Evolutionary conservation across 768 basidiomycete species (phyloP).

Genomic region (Candolleomyces efflorescens): DNA sequence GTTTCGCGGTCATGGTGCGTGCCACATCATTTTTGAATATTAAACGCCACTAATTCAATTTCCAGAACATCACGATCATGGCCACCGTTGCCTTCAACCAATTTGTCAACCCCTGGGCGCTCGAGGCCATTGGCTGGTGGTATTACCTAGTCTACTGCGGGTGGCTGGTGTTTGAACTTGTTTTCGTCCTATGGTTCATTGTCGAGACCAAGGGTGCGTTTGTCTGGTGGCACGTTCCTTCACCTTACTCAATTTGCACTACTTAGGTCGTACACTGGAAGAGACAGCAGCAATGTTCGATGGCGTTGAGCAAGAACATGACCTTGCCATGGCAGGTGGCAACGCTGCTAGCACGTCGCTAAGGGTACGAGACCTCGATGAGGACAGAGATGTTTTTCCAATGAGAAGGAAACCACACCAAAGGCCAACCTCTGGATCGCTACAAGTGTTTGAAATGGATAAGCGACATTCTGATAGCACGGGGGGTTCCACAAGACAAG

Average conservation of each 20-base stretch:
- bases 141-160: slow-evolving; percentile 61
- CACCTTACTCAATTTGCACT: slow-evolving; percentile 2
- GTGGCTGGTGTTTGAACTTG: slow-evolving; percentile 60
- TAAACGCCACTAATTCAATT: slow-evolving; percentile 6
- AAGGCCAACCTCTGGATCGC: slow-evolving; percentile 1
- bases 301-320: slow-evolving; percentile 44
- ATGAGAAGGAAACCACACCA: slow-evolving; percentile 1
- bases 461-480: slow-evolving; percentile 9
- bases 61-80: slow-evolving; percentile 57
- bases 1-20: slow-evolving; percentile 69
- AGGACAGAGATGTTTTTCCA: slow-evolving; percentile 4
- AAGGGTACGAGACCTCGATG: slow-evolving; percentile 7
- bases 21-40: not conserved
- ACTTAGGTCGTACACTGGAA: slow-evolving; percentile 57
- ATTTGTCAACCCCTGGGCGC: slow-evolving; percentile 75
- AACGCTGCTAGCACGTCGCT: slow-evolving; percentile 41
- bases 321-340: slow-evolving; percentile 42
- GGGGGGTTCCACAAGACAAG: slow-evolving; percentile 1
- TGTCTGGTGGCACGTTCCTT: not conserved
- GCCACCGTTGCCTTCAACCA: slow-evolving; percentile 74
- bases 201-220: slow-evolving; percentile 59
- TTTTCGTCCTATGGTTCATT: slow-evolving; percentile 50
- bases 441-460: slow-evolving; percentile 7
- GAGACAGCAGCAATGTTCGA: slow-evolving; percentile 74
- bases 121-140: slow-evolving; percentile 53